phyloP scores from a whole-genome alignment of 257 asterid genomes.

The Salvia splendens region DNA sequence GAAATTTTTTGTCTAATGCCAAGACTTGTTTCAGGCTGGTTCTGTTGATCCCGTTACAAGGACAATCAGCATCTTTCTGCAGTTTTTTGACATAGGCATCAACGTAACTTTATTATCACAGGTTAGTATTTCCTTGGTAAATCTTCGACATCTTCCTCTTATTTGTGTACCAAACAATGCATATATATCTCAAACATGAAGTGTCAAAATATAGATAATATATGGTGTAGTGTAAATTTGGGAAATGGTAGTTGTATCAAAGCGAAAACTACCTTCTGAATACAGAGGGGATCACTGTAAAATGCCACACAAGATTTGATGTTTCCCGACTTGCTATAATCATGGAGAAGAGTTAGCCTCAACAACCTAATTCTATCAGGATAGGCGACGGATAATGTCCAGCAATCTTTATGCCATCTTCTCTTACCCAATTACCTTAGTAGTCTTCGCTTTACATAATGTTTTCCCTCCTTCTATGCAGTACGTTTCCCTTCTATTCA shows the following conservation, averaged over 20 bases:
- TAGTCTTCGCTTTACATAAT: slow-evolving; percentile 19
- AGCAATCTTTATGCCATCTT: too few relatives aligned
- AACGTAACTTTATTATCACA: slow-evolving; percentile 87
- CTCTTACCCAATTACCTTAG: not conserved
- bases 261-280: slow-evolving; percentile 8
- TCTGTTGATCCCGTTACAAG: slow-evolving; percentile 93
- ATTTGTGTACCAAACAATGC: slow-evolving; percentile 23
- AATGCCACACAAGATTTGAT: not conserved
- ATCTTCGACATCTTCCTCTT: slow-evolving; percentile 27
- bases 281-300: slow-evolving; percentile 1
- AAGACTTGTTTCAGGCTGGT: slow-evolving; percentile 70
- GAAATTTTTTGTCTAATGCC: slow-evolving; percentile 27
- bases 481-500: slow-evolving; percentile 89
- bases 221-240: slow-evolving; percentile 7
- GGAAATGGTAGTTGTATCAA: not conserved
- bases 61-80: slow-evolving; percentile 91
- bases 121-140: slow-evolving; percentile 48
- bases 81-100: slow-evolving; percentile 93
- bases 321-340: not conserved
- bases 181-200: slow-evolving; percentile 7
- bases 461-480: slow-evolving; percentile 41
- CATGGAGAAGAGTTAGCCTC: slow-evolving; percentile 11
- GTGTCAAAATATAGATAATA: slow-evolving; percentile 1
- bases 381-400: slow-evolving; percentile 12
- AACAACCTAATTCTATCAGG: not conserved